Conservation (phyloP, 768 basidiomycete species). For the Calocera viscosa region DNA sequence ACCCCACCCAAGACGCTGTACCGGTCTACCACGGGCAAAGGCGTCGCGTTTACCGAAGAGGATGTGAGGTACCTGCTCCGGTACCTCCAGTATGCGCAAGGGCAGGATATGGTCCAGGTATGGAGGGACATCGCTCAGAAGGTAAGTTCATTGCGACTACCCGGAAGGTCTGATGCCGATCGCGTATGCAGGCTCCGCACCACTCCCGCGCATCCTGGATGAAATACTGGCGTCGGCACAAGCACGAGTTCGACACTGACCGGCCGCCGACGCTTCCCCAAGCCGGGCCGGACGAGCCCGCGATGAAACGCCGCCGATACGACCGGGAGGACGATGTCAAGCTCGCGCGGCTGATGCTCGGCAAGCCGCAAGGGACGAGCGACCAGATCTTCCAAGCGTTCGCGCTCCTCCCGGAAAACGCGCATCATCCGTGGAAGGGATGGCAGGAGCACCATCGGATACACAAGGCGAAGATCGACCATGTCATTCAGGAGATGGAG, state of each 20-base stretch:
- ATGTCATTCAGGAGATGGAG: conserved; percentile 50
- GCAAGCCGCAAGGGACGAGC: conserved; percentile 64
- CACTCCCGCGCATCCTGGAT: conserved; percentile 89
- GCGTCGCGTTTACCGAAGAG: conserved; percentile 76
- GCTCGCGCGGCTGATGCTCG: conserved; percentile 60
- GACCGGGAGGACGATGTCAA: conserved; percentile 66
- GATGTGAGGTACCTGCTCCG: conserved; percentile 65
- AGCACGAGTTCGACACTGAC: conserved; percentile 64
- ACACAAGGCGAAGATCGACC: conserved; percentile 76
- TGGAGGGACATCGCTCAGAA: conserved; percentile 66
- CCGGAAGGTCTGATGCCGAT: neutral
- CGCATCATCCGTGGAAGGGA: conserved; percentile 87
- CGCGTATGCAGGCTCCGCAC: conserved; percentile 54
- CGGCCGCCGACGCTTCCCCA: conserved; percentile 17
- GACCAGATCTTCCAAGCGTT: conserved; percentile 78
- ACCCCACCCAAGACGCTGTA: conserved; percentile 69
- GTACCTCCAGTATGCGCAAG: conserved; percentile 54
- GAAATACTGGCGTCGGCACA: conserved; percentile 84
- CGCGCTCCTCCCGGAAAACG: conserved; percentile 51
- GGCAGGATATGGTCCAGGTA: conserved; percentile 58
- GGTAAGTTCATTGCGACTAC: conserved; percentile 30
- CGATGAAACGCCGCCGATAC: conserved; percentile 82
- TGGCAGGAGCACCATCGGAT: conserved; percentile 89
- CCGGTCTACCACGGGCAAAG: conserved; percentile 79
- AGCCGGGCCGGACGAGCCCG: conserved; percentile 40